A percentile compares a stretch with the other conserved stretches of the same genome.
These are phyloP conservation scores for Ascochyta clinopodiicola DNA, from an alignment of 2,329 filamentous ascomycete genomes.

Conservation along the genomic window DNA sequence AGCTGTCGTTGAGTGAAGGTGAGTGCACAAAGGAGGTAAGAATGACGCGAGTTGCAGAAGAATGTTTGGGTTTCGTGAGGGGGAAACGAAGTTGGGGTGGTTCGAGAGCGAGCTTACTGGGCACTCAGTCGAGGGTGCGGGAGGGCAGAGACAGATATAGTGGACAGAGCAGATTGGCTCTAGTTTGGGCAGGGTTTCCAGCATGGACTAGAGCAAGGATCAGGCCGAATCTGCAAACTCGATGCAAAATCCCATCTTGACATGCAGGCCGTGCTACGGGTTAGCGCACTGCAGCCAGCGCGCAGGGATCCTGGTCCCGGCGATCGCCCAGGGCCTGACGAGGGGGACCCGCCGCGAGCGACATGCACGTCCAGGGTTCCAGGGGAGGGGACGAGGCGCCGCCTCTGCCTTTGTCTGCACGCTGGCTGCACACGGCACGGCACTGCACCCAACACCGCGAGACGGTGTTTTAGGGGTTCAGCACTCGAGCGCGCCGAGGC, in stretches of 20 bases:
- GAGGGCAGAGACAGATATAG: constrained; percentile 20
- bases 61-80: background rate
- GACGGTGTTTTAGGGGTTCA: too few species aligned
- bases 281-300: constrained; percentile 14
- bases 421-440: constrained; percentile 3
- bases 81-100: background rate
- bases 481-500: background rate
- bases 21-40: background rate
- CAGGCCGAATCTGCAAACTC: constrained; percentile 17
- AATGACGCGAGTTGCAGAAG: constrained; percentile 1
- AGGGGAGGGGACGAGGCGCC: too few species aligned
- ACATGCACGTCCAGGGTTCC: constrained; percentile 11
- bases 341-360: constrained; percentile 15
- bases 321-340: constrained; percentile 21
- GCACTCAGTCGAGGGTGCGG: constrained; percentile 8
- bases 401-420: background rate
- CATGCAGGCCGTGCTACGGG: constrained; percentile 16
- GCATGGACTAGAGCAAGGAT: constrained; percentile 11
- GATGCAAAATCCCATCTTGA: constrained; percentile 24
- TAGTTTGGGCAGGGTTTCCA: constrained; percentile 11
- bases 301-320: constrained; percentile 14
- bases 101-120: constrained; percentile 12
- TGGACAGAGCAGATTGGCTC: constrained; percentile 17
- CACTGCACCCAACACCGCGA: constrained; percentile 1
- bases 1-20: background rate